Base-by-base conservation (phyloP, 768 basidiomycete genomes). In the Boletus rufocinnamomeus region DNA sequence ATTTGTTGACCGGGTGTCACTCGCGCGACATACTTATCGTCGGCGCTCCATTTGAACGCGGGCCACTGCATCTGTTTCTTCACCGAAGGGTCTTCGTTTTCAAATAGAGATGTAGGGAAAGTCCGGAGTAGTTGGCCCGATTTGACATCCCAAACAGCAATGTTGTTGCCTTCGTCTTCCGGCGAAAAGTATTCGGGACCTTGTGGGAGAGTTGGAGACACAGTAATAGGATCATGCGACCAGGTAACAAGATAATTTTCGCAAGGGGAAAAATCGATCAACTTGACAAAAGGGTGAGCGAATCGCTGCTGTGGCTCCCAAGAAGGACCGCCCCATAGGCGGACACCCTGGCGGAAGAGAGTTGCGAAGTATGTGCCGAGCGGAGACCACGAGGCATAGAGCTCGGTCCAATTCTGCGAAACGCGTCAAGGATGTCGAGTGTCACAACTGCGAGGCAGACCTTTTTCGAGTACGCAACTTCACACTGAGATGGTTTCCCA, bases 101-200 rank as follows among this genome's bases (percentile, higher is more conserved):
- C 87, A 46, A 77, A 76, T 46, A 75, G 75, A 49, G 85, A 81
- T 11, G 89, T 84, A 38, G 84, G 83, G 76, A 99, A 98, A 2
- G 95, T 98, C 52, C 97, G 90, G 45, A 98, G 83, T 23, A 98
- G 85, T 63, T 89, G 82, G 28, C 93, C 93, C 19, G 95, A 88
- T 75, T 94, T 95, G 79, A 96, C 86, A 67, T 98, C 94, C 97
- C 97, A 99, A n/a, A 99, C 86, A 57, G 95, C 97, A 60, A 98
- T 83, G 65, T 94, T 90, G 76, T 96, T 95, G 34, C 95, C 97
- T 76, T 96, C 95, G 72, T 98, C 97, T 58, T 96, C 95, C 6
- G 90, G 86, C 47, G 93, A 90, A 77, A 95, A 91, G 71, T 84
- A 92, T 69, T 88, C 88, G 51, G 85, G 88, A 10, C 94, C 92